Percentiles rank a stretch among this genome's conserved stretches.
These are phyloP conservation scores for Arthrobotrys sphaeroides DNA, from an alignment of 2,329 filamentous ascomycete species.

Conservation along the genomic window DNA sequence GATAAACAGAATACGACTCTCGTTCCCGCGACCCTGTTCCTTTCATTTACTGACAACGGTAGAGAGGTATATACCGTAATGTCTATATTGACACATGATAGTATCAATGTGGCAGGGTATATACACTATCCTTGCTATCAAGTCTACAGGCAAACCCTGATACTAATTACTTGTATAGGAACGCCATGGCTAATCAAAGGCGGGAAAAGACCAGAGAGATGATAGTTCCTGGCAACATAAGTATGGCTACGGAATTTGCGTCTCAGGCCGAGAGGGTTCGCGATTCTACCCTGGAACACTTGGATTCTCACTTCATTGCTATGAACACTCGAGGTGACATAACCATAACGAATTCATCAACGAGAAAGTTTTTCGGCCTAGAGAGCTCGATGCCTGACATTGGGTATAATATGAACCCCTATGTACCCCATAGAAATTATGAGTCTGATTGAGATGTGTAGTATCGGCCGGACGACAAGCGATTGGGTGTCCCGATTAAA, in stretches of 20 bases:
- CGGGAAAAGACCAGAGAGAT: slow-evolving; percentile 38
- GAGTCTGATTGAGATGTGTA: not conserved
- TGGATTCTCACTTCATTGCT: slow-evolving; percentile 53
- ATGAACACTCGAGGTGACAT: slow-evolving; percentile 53
- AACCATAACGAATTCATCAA: slow-evolving; percentile 47
- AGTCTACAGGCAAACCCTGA: not conserved
- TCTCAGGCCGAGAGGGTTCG: slow-evolving; percentile 48
- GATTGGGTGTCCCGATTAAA: slow-evolving; percentile 48
- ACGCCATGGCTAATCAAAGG: not conserved
- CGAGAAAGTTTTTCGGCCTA: slow-evolving; percentile 44
- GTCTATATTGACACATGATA: slow-evolving; percentile 52
- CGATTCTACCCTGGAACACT: slow-evolving; percentile 45
- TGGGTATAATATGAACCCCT: slow-evolving; percentile 12
- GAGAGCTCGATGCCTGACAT: slow-evolving; percentile 43
- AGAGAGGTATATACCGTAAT: slow-evolving; percentile 47
- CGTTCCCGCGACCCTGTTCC: slow-evolving; percentile 44
- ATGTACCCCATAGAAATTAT: not conserved
- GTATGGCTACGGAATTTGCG: slow-evolving; percentile 46
- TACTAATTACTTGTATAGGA: not conserved
- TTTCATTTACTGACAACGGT: slow-evolving; percentile 48
- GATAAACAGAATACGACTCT: slow-evolving; percentile 45
- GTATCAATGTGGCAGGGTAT: slow-evolving; percentile 42
- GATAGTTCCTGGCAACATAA: slow-evolving; percentile 46
- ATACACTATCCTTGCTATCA: not conserved
- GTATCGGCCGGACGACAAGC: slow-evolving; percentile 48